phyloP scores from a whole-genome alignment of 768 basidiomycete genomes.

The Macrolepiota dolichaula region DNA sequence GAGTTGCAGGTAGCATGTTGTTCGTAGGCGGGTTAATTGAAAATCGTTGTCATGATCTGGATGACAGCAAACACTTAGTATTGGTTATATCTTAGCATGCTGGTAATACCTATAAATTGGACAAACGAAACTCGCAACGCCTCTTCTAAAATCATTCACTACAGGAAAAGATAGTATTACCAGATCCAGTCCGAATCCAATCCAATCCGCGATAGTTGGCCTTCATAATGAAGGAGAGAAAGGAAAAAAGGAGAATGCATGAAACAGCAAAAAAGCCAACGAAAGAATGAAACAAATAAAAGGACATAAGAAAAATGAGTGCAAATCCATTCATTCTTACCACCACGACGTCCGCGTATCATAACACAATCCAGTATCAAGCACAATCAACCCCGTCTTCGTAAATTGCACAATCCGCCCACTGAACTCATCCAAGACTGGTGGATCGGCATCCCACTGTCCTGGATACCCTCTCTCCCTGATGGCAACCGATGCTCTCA shows the following conservation, averaged over 20 bases:
- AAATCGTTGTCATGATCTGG: neutral
- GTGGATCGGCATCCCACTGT: conserved; percentile 12
- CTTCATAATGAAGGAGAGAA: neutral
- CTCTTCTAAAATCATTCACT: neutral
- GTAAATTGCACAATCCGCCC: conserved; percentile 12
- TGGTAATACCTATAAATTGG: conserved; percentile 4
- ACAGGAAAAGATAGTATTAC: neutral
- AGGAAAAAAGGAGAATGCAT: neutral
- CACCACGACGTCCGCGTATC: conserved; percentile 5
- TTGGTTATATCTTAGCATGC: neutral
- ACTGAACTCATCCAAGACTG: conserved; percentile 10
- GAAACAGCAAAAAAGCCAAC: neutral
- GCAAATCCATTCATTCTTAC: neutral
- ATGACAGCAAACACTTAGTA: neutral
- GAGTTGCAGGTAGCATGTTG: no score
- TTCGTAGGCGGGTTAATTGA: no score
- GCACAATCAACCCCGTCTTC: conserved; percentile 12
- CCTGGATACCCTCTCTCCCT: conserved; percentile 12
- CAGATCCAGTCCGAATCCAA: neutral
- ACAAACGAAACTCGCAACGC: neutral
- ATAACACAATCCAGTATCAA: conserved; percentile 11
- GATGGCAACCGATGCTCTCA: conserved; percentile 12
- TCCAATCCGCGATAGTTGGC: neutral
- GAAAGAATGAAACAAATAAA: neutral
- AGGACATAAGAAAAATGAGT: neutral